These are phyloP conservation scores for Umbelopsis isabellina DNA, from an alignment of 192 early-diverging fungal species.

Conservation along the genomic window DNA sequence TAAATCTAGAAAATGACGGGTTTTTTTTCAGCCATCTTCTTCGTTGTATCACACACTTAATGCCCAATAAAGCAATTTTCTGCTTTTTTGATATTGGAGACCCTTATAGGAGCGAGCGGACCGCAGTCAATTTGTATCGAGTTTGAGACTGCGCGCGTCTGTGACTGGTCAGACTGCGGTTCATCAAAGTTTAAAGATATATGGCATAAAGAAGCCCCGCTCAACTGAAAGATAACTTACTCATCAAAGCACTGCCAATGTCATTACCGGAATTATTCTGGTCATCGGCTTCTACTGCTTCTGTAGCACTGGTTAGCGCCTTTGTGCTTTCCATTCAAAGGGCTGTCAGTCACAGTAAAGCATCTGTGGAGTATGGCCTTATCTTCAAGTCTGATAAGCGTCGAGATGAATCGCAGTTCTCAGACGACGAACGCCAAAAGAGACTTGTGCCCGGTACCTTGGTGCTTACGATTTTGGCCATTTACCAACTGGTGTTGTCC, in stretches of 20 bases:
- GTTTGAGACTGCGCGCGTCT: not conserved
- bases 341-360: constrained; percentile 7
- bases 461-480: not conserved
- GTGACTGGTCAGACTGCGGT: constrained; percentile 6
- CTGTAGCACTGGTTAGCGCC: not conserved
- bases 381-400: constrained; percentile 17
- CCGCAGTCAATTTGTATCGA: not conserved
- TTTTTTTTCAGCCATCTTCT: not conserved
- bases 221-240: no score
- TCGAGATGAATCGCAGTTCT: constrained; percentile 21
- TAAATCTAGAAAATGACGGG: not conserved
- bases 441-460: not conserved
- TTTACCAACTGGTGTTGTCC: not conserved
- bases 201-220: no score
- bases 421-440: constrained; percentile 14
- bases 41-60: not conserved
- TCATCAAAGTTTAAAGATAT: not conserved
- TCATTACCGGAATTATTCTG: not conserved
- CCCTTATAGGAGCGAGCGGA: not conserved
- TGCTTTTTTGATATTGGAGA: no score
- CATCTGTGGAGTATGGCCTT: constrained; percentile 9
- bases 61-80: not conserved
- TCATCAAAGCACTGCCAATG: not conserved
- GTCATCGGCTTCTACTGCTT: not conserved
- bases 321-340: constrained; percentile 16